A percentile compares a stretch with the other conserved stretches of the same genome.
Evolutionary conservation across 148 eudicot genomes (phyloP).

Genomic region (Agrostemma githago): DNA sequence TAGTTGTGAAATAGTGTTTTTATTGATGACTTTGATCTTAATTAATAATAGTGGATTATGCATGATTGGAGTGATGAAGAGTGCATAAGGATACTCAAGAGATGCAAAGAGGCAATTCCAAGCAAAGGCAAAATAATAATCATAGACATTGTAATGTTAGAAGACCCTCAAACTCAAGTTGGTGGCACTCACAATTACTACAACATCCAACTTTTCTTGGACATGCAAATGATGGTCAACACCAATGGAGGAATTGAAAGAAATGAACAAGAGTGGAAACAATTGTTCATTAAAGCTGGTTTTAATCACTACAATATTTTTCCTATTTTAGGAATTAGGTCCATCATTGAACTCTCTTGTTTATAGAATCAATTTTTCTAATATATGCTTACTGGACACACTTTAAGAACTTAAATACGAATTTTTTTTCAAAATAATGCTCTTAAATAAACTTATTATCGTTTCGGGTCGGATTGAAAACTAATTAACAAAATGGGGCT

Average conservation of each 20-base stretch:
- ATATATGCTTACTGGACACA: too few species aligned
- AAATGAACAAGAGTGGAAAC: slow-evolving; percentile 26
- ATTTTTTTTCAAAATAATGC: too few species aligned
- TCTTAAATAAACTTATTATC: too few species aligned
- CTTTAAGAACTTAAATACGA: too few species aligned
- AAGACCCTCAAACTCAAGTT: background rate
- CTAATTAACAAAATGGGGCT: too few species aligned
- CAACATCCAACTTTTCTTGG: slow-evolving; percentile 3
- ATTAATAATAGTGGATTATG: slow-evolving; percentile 17
- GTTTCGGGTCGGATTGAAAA: too few species aligned
- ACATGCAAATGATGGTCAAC: slow-evolving; percentile 6
- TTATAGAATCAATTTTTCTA: too few species aligned
- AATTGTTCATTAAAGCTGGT: slow-evolving; percentile 7
- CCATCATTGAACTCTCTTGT: too few species aligned
- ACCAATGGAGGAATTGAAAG: slow-evolving; percentile 18
- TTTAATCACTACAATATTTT: background rate
- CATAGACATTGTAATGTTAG: slow-evolving; percentile 17
- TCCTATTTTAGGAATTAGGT: too few species aligned
- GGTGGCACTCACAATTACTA: background rate
- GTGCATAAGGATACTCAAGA: slow-evolving; percentile 18
- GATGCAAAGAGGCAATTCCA: slow-evolving; percentile 22
- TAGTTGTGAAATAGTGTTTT: too few species aligned
- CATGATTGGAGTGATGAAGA: slow-evolving; percentile 19
- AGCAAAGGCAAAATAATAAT: slow-evolving; percentile 17
- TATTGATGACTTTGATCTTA: too few species aligned